Conservation (phyloP, 331 rosid genomes). For the Saraca asoca region DNA sequence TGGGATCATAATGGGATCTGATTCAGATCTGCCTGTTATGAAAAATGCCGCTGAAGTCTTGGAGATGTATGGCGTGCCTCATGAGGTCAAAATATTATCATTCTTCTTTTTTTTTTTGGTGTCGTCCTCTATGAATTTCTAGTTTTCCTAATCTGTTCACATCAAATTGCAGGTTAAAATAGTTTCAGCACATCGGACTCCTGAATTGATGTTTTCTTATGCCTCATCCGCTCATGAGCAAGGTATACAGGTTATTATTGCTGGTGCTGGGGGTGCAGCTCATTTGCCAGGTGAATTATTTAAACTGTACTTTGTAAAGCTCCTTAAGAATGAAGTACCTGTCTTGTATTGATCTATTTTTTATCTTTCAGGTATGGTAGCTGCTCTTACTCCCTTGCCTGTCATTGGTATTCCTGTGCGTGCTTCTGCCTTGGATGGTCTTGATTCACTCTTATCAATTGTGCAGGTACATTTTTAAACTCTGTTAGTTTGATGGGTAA, state of each 20-base stretch:
- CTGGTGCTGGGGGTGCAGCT: constrained; percentile 97
- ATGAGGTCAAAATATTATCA: constrained; percentile 59
- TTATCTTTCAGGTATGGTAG: constrained; percentile 79
- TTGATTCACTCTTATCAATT: constrained; percentile 87
- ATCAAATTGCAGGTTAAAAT: constrained; percentile 63
- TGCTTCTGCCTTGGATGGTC: constrained; percentile 75
- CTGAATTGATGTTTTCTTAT: constrained; percentile 77
- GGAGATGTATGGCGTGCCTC: constrained; percentile 66
- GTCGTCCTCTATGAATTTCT: neutral
- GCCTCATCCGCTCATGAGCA: constrained; percentile 64
- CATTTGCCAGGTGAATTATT: constrained; percentile 78
- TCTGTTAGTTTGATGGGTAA: neutral
- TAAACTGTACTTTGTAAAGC: constrained; percentile 15
- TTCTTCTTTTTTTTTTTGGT: neutral
- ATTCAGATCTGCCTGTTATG: constrained; percentile 92
- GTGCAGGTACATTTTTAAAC: constrained; percentile 60
- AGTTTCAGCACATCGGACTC: constrained; percentile 93
- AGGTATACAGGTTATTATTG: constrained; percentile 83
- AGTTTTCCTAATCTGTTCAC: constrained; percentile 12
- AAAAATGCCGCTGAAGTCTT: constrained; percentile 82
- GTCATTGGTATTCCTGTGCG: constrained; percentile 97
- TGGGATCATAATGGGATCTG: constrained; percentile 96
- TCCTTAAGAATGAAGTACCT: neutral
- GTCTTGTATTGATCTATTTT: constrained; percentile 19
- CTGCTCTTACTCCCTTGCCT: constrained; percentile 77